These are phyloP conservation scores for Scutellaria minor DNA, from an alignment of 257 asterid species.

Conservation along the genomic window DNA sequence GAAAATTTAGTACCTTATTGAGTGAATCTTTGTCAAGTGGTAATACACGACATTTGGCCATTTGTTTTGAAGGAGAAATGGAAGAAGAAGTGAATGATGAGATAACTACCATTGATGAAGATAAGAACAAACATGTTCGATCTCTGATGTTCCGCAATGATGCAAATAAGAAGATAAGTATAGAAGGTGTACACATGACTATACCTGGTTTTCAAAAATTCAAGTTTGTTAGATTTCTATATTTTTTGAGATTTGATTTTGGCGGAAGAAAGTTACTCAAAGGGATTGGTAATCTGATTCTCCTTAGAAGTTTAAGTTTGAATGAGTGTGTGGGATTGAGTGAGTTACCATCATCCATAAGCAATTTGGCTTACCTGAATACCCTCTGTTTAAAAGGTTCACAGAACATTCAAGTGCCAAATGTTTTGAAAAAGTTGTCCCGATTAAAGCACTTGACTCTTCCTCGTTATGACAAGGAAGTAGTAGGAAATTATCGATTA, in stretches of 20 bases:
- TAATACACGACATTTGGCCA: too few relatives aligned
- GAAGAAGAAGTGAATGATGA: too few relatives aligned
- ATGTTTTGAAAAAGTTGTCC: conserved; percentile 1
- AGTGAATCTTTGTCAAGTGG: not conserved
- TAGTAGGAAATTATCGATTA: too few relatives aligned
- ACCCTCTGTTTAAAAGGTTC: not conserved
- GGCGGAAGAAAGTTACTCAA: conserved; percentile 2
- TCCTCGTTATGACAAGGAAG: not conserved
- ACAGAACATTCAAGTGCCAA: not conserved
- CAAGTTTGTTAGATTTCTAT: not conserved
- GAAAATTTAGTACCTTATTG: not conserved
- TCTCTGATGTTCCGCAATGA: not conserved
- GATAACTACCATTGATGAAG: too few relatives aligned
- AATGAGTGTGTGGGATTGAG: not conserved
- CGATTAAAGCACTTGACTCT: conserved; percentile 30
- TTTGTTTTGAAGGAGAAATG: too few relatives aligned
- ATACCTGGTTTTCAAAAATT: not conserved
- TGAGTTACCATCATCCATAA: conserved; percentile 8
- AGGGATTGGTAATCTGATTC: conserved; percentile 5
- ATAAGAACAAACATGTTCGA: not conserved
- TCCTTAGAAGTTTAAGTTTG: not conserved
- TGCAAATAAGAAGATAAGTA: too few relatives aligned
- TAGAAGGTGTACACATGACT: too few relatives aligned
- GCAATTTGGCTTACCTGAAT: not conserved
- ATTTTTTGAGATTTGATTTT: not conserved